Percentiles rank a stretch among this genome's conserved stretches.
Evolutionary conservation across 441 rosid genomes (phyloP).

Genomic region (Francoa sonchifolia): DNA sequence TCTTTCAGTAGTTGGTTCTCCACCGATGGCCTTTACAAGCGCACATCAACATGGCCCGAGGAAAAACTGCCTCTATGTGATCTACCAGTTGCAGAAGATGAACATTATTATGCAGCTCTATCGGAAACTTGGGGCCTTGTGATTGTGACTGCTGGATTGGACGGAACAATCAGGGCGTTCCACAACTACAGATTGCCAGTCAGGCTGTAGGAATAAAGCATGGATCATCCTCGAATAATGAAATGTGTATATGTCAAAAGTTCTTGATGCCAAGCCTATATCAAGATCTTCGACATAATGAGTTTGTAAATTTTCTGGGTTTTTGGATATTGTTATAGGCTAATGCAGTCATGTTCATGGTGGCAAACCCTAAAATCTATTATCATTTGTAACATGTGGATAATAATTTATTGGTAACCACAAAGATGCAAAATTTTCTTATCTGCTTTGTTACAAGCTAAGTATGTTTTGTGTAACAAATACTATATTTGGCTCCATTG

Average conservation of each 20-base stretch:
- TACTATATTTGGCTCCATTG: too few relatives aligned
- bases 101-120: slow-evolving; percentile 7
- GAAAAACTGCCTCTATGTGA: slow-evolving; percentile 50
- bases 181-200: slow-evolving; percentile 65
- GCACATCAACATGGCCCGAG: slow-evolving; percentile 82
- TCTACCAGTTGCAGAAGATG: slow-evolving; percentile 6
- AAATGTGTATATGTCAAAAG: neutral
- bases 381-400: too few relatives aligned
- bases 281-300: too few relatives aligned
- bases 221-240: neutral
- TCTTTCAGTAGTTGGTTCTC: slow-evolving; percentile 39
- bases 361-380: too few relatives aligned
- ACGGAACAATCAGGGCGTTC: slow-evolving; percentile 58
- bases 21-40: slow-evolving; percentile 33
- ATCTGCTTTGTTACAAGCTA: too few relatives aligned
- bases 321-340: too few relatives aligned
- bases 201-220: slow-evolving; percentile 13
- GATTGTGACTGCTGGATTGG: slow-evolving; percentile 59
- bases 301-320: too few relatives aligned
- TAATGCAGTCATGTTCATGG: too few relatives aligned
- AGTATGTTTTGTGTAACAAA: too few relatives aligned
- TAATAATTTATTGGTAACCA: too few relatives aligned
- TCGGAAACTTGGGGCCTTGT: slow-evolving; percentile 65
- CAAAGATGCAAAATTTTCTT: too few relatives aligned
- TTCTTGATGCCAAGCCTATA: too few relatives aligned